phyloP scores from a whole-genome alignment of 345 rosid genomes.

The Garcia nutans region DNA sequence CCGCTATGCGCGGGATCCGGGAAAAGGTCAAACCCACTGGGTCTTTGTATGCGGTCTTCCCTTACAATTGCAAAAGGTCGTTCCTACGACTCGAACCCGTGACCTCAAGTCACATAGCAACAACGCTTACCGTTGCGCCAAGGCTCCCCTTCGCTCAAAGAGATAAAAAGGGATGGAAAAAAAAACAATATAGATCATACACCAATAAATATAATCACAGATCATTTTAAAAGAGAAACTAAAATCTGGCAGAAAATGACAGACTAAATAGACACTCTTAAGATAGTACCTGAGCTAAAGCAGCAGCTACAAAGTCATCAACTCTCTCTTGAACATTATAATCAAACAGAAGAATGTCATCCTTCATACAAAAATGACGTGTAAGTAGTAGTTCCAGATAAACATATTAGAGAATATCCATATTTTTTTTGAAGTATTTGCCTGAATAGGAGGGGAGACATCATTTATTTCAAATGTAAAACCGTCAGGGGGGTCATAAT shows the following conservation, averaged over 20 bases:
- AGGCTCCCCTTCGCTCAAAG: too few species aligned
- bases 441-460: constrained; percentile 89
- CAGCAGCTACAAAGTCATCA: constrained; percentile 81
- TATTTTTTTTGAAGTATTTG: constrained; percentile 26
- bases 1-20: too few species aligned
- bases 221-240: background rate
- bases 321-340: constrained; percentile 91
- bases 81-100: too few species aligned
- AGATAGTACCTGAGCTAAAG: constrained; percentile 64
- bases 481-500: constrained; percentile 95
- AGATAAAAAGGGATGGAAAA: background rate
- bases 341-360: constrained; percentile 74
- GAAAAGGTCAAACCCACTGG: too few species aligned
- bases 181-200: background rate
- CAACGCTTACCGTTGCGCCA: too few species aligned
- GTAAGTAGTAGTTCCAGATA: constrained; percentile 22
- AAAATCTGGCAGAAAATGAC: background rate
- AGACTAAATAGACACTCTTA: constrained; percentile 4
- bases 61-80: too few species aligned
- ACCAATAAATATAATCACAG: background rate
- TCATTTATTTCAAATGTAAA: constrained; percentile 84
- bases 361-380: constrained; percentile 43
- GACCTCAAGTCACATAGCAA: too few species aligned
- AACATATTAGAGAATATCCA: constrained; percentile 17
- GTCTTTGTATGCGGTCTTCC: too few species aligned